Base-by-base conservation (phyloP, 345 rosid genomes). In the Laguncularia racemosa region DNA sequence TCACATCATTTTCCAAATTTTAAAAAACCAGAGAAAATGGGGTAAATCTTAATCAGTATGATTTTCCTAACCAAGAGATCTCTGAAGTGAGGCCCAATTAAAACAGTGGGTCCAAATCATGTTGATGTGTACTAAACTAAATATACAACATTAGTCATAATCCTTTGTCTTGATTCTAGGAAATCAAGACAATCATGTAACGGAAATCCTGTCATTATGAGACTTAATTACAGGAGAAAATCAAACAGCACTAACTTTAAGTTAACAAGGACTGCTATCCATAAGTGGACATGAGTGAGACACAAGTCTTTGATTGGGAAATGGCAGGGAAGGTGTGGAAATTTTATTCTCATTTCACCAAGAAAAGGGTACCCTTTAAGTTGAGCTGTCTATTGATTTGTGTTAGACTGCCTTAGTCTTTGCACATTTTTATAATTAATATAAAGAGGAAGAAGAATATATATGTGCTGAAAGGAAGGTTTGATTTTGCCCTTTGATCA, bases 1-100 rank as follows among this genome's bases (percentile, higher is more conserved):
- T 80, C 85, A 64, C 84, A 83, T 76, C 79, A 71, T 28, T 26
- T 67, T 23, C 54, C 59, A 72, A 44, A 66, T 44, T 63, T 40
- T 66, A 21, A 23, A 23, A 23, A 23, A 23, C n/a, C 17, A 11
- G 20, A 55, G 16, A 11, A 44, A 63, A 61, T 68, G 67, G 59
- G 66, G 54, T 58, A 76, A 74, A 74, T 67, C 70, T 74, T 60
- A 60, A 66, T 69, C 70, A 50, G 71, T 57, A 69, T 70, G 84
- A 81, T 86, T 79, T 72, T 33, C 80, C 79, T 61, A 80, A 84
- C 77, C 50, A 74, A 75, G 75, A 73, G 76, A 78, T 76, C 63
- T 73, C 65, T 6, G 50, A 55, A 58, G 48, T 67, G 55, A 80
- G 80, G 49, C 55, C 76, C 64, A 61, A 50, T 68, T 33, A 33